A percentile compares a stretch with the other conserved stretches of the same genome.
Evolutionary conservation across 441 rosid genomes (phyloP).

Genomic region (Caryocar brasiliense): DNA sequence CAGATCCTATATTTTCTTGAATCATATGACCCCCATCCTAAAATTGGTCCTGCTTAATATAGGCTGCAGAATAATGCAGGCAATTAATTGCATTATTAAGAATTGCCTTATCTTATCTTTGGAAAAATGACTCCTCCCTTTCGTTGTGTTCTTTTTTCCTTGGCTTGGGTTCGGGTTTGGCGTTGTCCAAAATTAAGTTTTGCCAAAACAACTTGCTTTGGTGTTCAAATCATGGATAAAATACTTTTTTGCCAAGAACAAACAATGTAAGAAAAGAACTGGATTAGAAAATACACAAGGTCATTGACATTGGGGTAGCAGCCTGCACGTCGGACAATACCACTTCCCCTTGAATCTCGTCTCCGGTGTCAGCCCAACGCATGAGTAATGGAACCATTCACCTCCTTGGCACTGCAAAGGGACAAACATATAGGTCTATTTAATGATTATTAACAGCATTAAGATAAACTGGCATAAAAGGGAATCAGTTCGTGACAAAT

Average conservation of each 20-base stretch:
- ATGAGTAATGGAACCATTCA: constrained; percentile 93
- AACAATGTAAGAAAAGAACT: not conserved
- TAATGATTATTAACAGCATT: no score
- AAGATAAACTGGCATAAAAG: no score
- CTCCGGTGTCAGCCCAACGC: constrained; percentile 94
- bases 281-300: not conserved
- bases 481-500: no score
- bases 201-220: not conserved
- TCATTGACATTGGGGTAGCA: constrained; percentile 44
- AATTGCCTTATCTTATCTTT: no score
- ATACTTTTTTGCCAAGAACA: not conserved
- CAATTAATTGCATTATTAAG: no score
- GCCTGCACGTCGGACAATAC: constrained; percentile 93
- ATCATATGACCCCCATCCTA: no score
- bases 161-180: not conserved
- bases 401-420: constrained; percentile 86
- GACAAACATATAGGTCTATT: constrained; percentile 4
- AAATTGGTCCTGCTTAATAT: no score
- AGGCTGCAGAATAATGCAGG: no score
- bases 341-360: constrained; percentile 95
- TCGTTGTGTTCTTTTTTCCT: not conserved
- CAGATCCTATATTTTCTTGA: no score
- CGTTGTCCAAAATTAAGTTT: not conserved
- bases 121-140: not conserved
- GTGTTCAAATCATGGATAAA: not conserved